phyloP scores from a whole-genome alignment of 352 stramenopile genomes.

The Plasmopara halstedii region DNA sequence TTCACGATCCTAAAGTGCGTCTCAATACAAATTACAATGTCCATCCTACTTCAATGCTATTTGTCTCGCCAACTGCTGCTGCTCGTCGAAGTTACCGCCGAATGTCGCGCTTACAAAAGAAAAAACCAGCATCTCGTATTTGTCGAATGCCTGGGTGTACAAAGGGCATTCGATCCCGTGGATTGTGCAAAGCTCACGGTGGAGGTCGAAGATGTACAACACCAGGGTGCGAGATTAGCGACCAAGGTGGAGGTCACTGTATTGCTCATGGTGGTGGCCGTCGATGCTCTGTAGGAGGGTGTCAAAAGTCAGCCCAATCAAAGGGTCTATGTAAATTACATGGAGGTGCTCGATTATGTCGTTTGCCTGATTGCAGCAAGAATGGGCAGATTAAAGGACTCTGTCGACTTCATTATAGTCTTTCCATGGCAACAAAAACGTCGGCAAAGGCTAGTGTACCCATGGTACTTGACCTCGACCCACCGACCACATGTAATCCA shows the following conservation, averaged over 20 bases:
- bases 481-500: slow-evolving; percentile 4
- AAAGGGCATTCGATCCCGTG: slow-evolving; percentile 77
- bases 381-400: slow-evolving; percentile 78
- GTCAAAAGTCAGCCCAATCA: slow-evolving; percentile 75
- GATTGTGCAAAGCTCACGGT: slow-evolving; percentile 80
- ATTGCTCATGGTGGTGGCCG: slow-evolving; percentile 66
- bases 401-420: slow-evolving; percentile 63
- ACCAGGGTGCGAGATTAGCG: slow-evolving; percentile 71
- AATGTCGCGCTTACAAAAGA: slow-evolving; percentile 31
- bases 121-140: slow-evolving; percentile 56
- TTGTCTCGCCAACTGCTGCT: slow-evolving; percentile 17
- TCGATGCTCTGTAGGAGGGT: slow-evolving; percentile 55
- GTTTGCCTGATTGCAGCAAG: slow-evolving; percentile 62
- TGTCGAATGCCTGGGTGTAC: slow-evolving; percentile 68
- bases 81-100: slow-evolving; percentile 14
- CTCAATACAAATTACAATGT: slow-evolving; percentile 9
- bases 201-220: slow-evolving; percentile 72
- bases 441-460: slow-evolving; percentile 5
- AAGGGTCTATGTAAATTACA: slow-evolving; percentile 81
- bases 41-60: slow-evolving; percentile 22
- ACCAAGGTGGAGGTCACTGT: slow-evolving; percentile 81
- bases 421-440: slow-evolving; percentile 23
- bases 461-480: slow-evolving; percentile 9
- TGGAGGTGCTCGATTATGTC: slow-evolving; percentile 67
- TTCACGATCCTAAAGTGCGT: slow-evolving; percentile 18